phyloP scores from a whole-genome alignment of 2,329 filamentous ascomycete genomes.

The Colletotrichum paranaense region DNA sequence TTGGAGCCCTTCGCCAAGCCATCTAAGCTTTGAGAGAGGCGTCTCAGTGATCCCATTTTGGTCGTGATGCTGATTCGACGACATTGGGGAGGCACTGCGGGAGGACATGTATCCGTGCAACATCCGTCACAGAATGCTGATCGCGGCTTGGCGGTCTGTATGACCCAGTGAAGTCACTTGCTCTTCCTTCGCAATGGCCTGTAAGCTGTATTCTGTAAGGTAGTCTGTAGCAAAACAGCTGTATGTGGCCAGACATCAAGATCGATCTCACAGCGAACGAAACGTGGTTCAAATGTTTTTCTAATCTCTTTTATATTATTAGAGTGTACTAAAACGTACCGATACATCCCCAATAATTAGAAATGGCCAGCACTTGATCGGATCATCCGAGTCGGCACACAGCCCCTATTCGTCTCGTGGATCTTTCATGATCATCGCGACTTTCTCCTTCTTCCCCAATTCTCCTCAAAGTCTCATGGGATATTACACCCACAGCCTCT shows the following conservation, averaged over 20 bases:
- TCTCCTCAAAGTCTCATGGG: neutral
- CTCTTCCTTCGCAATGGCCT: too few species aligned
- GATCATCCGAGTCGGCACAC: conserved; percentile 34
- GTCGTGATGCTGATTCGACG: neutral
- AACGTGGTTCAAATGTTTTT: neutral
- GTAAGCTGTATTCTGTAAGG: too few species aligned
- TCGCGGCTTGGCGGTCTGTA: neutral
- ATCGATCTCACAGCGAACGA: neutral
- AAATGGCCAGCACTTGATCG: conserved; percentile 32
- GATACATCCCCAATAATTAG: conserved; percentile 29
- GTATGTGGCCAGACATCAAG: neutral
- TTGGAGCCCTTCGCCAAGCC: neutral
- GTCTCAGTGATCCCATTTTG: too few species aligned
- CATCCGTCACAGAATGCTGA: neutral
- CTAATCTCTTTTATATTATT: conserved; percentile 14
- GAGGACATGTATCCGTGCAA: neutral
- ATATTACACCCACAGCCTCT: neutral
- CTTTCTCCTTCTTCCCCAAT: neutral
- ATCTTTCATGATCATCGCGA: conserved; percentile 22
- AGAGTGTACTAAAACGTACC: conserved; percentile 17
- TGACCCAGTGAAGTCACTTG: too few species aligned
- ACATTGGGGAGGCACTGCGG: too few species aligned
- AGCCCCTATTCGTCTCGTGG: conserved; percentile 22
- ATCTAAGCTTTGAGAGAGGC: neutral
- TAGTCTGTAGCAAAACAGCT: neutral